These are phyloP conservation scores for Tetrahymena thermophila DNA, from an alignment of 73 alveolate species.

Conservation along the genomic window DNA sequence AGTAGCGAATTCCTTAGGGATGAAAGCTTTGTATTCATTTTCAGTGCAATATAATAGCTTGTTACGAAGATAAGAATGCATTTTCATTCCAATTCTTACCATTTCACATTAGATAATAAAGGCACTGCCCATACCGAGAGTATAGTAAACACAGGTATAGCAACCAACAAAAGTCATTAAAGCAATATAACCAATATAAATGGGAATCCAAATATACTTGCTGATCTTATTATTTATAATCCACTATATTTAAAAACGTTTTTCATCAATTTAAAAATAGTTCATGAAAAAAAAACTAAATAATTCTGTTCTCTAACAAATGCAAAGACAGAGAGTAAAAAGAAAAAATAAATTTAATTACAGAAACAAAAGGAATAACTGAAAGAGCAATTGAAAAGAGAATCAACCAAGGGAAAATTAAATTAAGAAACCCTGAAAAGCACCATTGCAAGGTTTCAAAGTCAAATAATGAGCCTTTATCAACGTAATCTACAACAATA, in stretches of 20 bases:
- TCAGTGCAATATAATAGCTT: conserved; percentile 61
- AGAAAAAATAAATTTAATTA: neutral
- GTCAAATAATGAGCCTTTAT: conserved; percentile 30
- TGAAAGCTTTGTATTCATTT: conserved; percentile 37
- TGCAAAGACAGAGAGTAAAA: neutral
- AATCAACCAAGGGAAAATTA: conserved; percentile 15
- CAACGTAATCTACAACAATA: conserved; percentile 23
- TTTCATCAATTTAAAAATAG: neutral
- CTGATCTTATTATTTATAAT: neutral
- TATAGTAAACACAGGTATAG: conserved; percentile 7
- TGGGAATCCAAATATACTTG: conserved; percentile 29
- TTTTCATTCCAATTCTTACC: conserved; percentile 72
- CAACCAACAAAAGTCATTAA: conserved; percentile 20
- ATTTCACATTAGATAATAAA: conserved; percentile 65
- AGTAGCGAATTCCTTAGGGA: conserved; percentile 52
- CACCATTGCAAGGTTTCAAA: conserved; percentile 32
- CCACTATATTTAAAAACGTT: conserved; percentile 5
- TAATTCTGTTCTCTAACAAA: neutral
- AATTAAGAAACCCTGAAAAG: conserved; percentile 12
- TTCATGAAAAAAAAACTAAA: too few relatives aligned
- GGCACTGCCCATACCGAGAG: conserved; percentile 57
- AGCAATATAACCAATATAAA: neutral
- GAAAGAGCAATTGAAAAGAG: neutral
- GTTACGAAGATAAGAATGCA: conserved; percentile 79
- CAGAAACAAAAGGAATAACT: conserved; percentile 21